Base-by-base conservation (phyloP, 2,329 filamentous ascomycete genomes). In the Lizonia empirigonia region DNA sequence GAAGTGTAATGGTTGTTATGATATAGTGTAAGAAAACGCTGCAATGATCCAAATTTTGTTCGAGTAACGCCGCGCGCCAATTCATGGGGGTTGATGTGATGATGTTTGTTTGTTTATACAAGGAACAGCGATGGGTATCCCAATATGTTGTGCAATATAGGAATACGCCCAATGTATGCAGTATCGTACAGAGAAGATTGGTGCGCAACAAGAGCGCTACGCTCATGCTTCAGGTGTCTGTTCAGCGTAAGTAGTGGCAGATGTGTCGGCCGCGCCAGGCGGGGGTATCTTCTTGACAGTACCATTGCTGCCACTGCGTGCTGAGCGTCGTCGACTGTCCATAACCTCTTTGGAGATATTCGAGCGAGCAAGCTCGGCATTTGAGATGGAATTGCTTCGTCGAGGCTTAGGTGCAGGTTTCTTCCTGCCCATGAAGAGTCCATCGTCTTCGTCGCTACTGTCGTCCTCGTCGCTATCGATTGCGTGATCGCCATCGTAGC, bases 271-370 rank as follows among this genome's bases (percentile, higher is more conserved):
- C 23, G 44, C 50, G 18, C 44, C 65, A 22, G 60, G 56, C 39
- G 68, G 64, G 23, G 69, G 67, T 12, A 79, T 68, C 60, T 79
- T 79, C 63, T 80, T 79, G 60, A 80, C 76, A 7, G 78, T 80
- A 24, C 77, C 77, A 56, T 76, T 78, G 61, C 77, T 80, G 19
- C 77, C 78, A 56, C 77, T 80, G 27, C 78, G 71, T 9, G 69
- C 72, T 29, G 75, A 73, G 71, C 77, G 62, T 60, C 76, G 56
- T 56, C 74, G 61, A 58, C 54, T 35, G 36, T 44, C 41, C 47
- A 61, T 26, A 62, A 65, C 15, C 10, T 63, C 62, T 38, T 60
- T 62, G 38, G 62, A 63, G 16, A 68, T 29, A 34, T 59, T 60
- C 15, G 64, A 62, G 19, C 71, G 64, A 7, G 73, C 64, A 1